Evolutionary conservation across 768 basidiomycete species (phyloP).

Genomic region (Boletus sp.): DNA sequence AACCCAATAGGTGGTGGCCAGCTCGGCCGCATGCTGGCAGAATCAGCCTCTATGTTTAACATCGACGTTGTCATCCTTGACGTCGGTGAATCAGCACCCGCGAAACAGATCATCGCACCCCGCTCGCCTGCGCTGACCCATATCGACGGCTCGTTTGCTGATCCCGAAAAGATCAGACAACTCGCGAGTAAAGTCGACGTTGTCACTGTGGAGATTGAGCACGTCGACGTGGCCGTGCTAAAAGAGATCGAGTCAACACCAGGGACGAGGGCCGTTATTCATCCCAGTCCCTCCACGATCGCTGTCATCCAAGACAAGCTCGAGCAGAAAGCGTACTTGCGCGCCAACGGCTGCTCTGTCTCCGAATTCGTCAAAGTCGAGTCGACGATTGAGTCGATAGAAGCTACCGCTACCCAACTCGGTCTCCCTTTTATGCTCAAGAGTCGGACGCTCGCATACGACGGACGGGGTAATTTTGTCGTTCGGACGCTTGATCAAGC

Average conservation of each 20-base stretch:
- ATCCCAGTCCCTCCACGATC: constrained; percentile 82
- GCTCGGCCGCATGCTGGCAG: constrained; percentile 94
- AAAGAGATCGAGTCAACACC: constrained; percentile 39
- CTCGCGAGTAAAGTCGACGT: constrained; percentile 82
- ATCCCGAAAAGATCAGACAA: constrained; percentile 72
- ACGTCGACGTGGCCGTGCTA: constrained; percentile 79
- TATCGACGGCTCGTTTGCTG: constrained; percentile 86
- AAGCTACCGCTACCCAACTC: constrained; percentile 51
- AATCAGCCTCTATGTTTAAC: constrained; percentile 84
- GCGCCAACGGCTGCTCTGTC: constrained; percentile 48
- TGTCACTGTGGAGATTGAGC: constrained; percentile 95
- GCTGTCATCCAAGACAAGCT: constrained; percentile 80
- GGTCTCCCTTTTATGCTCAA: constrained; percentile 96
- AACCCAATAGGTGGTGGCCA: constrained; percentile 81
- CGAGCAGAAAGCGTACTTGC: constrained; percentile 61
- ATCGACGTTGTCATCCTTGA: constrained; percentile 85
- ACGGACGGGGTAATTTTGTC: constrained; percentile 91
- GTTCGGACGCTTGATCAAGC: constrained; percentile 54
- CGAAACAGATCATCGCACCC: constrained; percentile 81
- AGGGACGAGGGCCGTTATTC: constrained; percentile 40
- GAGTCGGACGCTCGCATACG: constrained; percentile 92
- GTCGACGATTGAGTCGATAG: constrained; percentile 48
- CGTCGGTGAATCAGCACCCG: constrained; percentile 74
- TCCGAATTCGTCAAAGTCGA: constrained; percentile 63
- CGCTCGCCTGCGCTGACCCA: constrained; percentile 51